These are phyloP conservation scores for Aspergillus aculeatinus DNA, from an alignment of 2,329 filamentous ascomycete genomes.

Conservation along the genomic window DNA sequence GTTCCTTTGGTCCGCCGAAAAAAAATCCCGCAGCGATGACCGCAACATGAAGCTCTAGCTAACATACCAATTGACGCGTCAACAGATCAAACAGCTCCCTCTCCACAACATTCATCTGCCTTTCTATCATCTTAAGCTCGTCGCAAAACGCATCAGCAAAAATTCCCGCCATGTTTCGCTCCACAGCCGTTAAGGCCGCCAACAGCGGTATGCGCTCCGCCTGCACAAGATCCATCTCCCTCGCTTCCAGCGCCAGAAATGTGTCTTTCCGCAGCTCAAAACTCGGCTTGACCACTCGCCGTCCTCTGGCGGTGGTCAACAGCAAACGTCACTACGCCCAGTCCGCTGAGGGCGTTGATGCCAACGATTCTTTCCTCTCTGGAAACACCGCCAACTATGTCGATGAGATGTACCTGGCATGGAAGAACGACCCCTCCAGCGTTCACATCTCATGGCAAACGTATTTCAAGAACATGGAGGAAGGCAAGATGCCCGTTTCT, in stretches of 20 bases:
- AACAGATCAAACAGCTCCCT: slow-evolving; percentile 5
- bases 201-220: slow-evolving; percentile 35
- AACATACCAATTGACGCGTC: slow-evolving; percentile 1
- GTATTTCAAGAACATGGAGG: slow-evolving; percentile 99
- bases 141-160: slow-evolving; percentile 16
- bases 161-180: slow-evolving; percentile 41
- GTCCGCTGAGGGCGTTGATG: slow-evolving; percentile 66
- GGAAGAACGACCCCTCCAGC: slow-evolving; percentile 89
- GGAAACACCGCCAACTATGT: slow-evolving; percentile 98
- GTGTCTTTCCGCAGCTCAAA: slow-evolving; percentile 31
- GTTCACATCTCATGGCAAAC: slow-evolving; percentile 98
- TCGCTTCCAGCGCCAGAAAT: slow-evolving; percentile 33
- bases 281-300: slow-evolving; percentile 39
- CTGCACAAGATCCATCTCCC: slow-evolving; percentile 35
- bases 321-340: slow-evolving; percentile 58
- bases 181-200: slow-evolving; percentile 41
- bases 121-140: background rate
- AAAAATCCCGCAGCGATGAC: slow-evolving; percentile 17
- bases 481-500: slow-evolving; percentile 94
- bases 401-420: slow-evolving; percentile 99
- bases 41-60: slow-evolving; percentile 4
- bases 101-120: slow-evolving; percentile 1
- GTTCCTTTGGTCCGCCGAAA: slow-evolving; percentile 25
- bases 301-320: slow-evolving; percentile 45
- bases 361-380: slow-evolving; percentile 93